Conservation (phyloP, 306 rosid species). For the Cucumis hystrix region DNA sequence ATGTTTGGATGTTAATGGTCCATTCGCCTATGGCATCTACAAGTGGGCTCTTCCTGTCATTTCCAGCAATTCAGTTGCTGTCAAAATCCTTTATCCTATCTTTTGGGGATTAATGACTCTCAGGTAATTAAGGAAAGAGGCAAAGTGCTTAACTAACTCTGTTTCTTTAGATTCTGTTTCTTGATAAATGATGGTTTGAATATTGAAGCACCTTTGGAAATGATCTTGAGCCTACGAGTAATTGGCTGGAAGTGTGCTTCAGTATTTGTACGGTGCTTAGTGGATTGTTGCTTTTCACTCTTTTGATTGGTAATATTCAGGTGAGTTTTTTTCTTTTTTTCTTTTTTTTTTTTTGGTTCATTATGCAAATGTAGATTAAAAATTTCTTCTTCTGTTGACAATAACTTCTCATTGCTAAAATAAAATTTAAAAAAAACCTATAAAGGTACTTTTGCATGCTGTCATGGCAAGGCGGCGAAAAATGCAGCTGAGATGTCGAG, state of each 20-base stretch:
- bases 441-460: slow-evolving; percentile 76
- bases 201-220: slow-evolving; percentile 85
- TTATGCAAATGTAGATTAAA: slow-evolving; percentile 9
- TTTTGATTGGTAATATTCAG: slow-evolving; percentile 96
- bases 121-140: slow-evolving; percentile 28
- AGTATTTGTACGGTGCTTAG: slow-evolving; percentile 73
- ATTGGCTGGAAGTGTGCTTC: slow-evolving; percentile 93
- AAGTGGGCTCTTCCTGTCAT: slow-evolving; percentile 97
- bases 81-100: slow-evolving; percentile 92
- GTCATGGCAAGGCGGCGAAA: slow-evolving; percentile 97
- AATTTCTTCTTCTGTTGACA: not conserved
- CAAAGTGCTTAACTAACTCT: not conserved
- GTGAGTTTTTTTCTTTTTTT: slow-evolving; percentile 28
- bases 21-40: slow-evolving; percentile 81
- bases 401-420: not conserved
- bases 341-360: not conserved
- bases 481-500: slow-evolving; percentile 88
- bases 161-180: not conserved
- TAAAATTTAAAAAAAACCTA: not conserved
- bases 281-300: slow-evolving; percentile 84
- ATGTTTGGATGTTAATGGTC: slow-evolving; percentile 68
- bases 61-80: slow-evolving; percentile 74
- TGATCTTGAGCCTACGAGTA: slow-evolving; percentile 95
- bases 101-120: slow-evolving; percentile 99
- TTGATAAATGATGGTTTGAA: not conserved